Conservation (phyloP, 148 eudicot genomes). For the Diospyros lotus region DNA sequence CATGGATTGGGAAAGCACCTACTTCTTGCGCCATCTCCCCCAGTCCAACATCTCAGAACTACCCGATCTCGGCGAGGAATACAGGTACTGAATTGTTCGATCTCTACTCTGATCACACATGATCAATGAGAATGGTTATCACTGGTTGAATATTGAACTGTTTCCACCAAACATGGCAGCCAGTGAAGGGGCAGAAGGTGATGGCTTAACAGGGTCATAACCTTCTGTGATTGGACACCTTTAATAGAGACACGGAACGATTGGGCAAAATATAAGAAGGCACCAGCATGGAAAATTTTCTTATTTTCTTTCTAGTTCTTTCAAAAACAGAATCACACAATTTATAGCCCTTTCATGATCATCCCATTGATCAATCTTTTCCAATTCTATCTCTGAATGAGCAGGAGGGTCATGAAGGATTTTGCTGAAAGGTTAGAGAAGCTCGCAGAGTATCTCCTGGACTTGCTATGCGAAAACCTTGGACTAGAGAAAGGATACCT, state of each 20-base stretch:
- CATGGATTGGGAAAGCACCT: conserved; percentile 67
- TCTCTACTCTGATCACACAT: too few species aligned
- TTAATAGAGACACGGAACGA: too few species aligned
- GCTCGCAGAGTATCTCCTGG: conserved; percentile 43
- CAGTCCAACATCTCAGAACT: conserved; percentile 39
- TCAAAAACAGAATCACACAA: too few species aligned
- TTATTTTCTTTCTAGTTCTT: too few species aligned
- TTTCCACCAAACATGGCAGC: too few species aligned
- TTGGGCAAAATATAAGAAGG: background rate
- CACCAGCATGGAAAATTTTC: background rate
- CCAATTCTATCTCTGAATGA: background rate
- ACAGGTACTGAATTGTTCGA: conserved; percentile 23
- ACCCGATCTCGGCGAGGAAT: conserved; percentile 50
- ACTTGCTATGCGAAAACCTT: conserved; percentile 54
- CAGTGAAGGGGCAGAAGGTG: too few species aligned
- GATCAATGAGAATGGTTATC: too few species aligned
- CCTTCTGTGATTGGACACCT: too few species aligned
- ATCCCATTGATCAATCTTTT: background rate
- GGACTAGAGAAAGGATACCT: conserved; percentile 57
- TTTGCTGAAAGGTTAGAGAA: conserved; percentile 42
- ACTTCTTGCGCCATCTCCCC: conserved; percentile 54
- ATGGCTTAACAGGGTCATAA: too few species aligned
- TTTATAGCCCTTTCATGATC: background rate
- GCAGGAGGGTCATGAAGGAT: conserved; percentile 49
- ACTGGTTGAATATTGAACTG: too few species aligned